These are phyloP conservation scores for Linanthus parryae DNA, from an alignment of 148 eudicot genomes.

Conservation along the genomic window DNA sequence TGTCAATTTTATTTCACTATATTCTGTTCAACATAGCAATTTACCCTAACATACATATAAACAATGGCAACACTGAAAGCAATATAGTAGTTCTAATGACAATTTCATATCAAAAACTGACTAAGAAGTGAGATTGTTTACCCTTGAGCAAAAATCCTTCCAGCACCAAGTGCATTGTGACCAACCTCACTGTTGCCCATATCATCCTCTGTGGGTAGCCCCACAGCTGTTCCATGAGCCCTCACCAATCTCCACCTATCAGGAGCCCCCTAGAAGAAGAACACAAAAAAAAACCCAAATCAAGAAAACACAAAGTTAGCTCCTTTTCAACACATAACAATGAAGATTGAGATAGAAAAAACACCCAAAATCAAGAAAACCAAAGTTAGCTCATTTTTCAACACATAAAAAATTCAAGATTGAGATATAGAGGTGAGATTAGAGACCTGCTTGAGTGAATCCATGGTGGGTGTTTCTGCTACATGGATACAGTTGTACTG, in stretches of 20 bases:
- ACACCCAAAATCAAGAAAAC: neutral
- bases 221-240: constrained; percentile 95
- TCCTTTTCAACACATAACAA: neutral
- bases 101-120: too few relatives aligned
- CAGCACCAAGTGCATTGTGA: constrained; percentile 98
- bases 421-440: too few relatives aligned
- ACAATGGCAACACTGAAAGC: too few relatives aligned
- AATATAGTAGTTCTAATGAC: too few relatives aligned
- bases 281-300: neutral
- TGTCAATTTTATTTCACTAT: too few relatives aligned
- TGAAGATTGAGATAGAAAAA: neutral
- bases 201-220: constrained; percentile 95
- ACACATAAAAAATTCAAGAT: neutral
- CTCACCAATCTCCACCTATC: constrained; percentile 82
- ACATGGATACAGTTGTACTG: constrained; percentile 62
- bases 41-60: too few relatives aligned
- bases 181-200: constrained; percentile 99
- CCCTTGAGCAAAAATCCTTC: constrained; percentile 93
- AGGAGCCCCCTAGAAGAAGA: constrained; percentile 59
- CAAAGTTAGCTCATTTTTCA: neutral
- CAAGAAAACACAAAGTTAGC: neutral
- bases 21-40: too few relatives aligned
- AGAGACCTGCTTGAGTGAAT: constrained; percentile 53
- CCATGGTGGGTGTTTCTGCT: constrained; percentile 77
- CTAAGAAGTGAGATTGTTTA: too few relatives aligned